A percentile compares a stretch with the other conserved stretches of the same genome.
phyloP scores from a whole-genome alignment of 2,329 filamentous ascomycete species.

The Periconia sp. region DNA sequence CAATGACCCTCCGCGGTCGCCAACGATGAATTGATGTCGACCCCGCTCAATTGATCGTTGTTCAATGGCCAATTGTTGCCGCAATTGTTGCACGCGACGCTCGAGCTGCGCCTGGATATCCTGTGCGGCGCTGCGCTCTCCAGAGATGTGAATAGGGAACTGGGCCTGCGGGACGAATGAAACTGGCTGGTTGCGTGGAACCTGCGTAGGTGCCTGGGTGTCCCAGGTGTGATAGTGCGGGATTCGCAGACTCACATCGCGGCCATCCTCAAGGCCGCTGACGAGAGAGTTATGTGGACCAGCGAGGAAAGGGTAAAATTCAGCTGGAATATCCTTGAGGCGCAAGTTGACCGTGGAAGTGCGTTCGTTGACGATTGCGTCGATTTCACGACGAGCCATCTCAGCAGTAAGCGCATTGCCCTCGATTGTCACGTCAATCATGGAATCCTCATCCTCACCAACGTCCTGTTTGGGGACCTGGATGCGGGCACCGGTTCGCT shows the following conservation, averaged over 20 bases:
- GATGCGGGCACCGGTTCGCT: conserved; percentile 87
- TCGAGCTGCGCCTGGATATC: conserved; percentile 82
- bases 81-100: conserved; percentile 75
- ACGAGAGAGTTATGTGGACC: conserved; percentile 75
- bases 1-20: conserved; percentile 77
- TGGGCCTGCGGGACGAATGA: conserved; percentile 74
- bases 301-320: conserved; percentile 95
- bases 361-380: conserved; percentile 86
- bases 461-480: conserved; percentile 84
- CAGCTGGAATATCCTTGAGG: conserved; percentile 82
- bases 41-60: conserved; percentile 83
- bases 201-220: conserved; percentile 69
- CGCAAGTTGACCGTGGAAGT: conserved; percentile 81
- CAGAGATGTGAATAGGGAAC: conserved; percentile 82
- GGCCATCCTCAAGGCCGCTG: conserved; percentile 71
- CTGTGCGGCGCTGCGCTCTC: conserved; percentile 83
- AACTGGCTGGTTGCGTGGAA: conserved; percentile 68
- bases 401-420: conserved; percentile 89
- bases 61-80: conserved; percentile 75
- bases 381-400: conserved; percentile 81
- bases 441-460: conserved; percentile 78
- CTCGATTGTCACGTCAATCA: conserved; percentile 86
- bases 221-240: conserved; percentile 80
- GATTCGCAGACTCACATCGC: conserved; percentile 80
- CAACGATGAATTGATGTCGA: conserved; percentile 93